Base-by-base conservation (phyloP, 345 rosid species). In the Brassica rapa region DNA sequence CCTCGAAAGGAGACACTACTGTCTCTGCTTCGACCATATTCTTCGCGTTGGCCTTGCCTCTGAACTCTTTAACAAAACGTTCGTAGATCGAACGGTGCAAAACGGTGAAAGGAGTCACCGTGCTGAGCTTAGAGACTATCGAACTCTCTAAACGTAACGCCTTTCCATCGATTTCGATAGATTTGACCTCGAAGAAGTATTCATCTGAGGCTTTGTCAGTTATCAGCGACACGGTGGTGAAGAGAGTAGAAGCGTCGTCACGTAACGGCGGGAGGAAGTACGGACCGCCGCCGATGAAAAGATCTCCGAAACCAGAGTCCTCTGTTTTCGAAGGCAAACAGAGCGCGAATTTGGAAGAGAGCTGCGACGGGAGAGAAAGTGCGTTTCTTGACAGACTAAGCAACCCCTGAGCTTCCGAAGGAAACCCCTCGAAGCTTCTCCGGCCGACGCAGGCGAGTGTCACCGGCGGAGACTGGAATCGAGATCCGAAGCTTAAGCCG, bases 71-170 rank as follows among this genome's bases (percentile, higher is more conserved):
- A 4, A 59, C 63, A 24, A 59, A 59, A 23, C n/a, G 15, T 24
- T 59, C 3, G 63, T 24, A 59, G 10, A 59, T 23, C 3, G 32
- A 59, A 24, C 63, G 30, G 1, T 10, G 32, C 30, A 23, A 3
- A 59, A 24, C 30, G 32, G 32, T 59, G 32, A 59, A 59, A 9
- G 63, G 63, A 59, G 32, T 59, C 33, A 11, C 8, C 0, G 33
- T 60, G 15, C 83, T 83, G 6, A 85, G 81, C 37, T 73, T 60
- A 60, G 32, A 11, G 15, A 60, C 15, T 24, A 60, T 25, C 33
- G 8, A 4, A 11, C 1, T 60, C 33, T 24, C 64, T 12, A 59
- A 59, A 25, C 33, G 64, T 0, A 60, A 5, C 32, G 0, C 8
- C 8, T 25, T 24, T 60, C 33, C 33, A 0, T 60, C 64, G 33